Base-by-base conservation (phyloP, 345 rosid genomes). In the Jatropha curcas region DNA sequence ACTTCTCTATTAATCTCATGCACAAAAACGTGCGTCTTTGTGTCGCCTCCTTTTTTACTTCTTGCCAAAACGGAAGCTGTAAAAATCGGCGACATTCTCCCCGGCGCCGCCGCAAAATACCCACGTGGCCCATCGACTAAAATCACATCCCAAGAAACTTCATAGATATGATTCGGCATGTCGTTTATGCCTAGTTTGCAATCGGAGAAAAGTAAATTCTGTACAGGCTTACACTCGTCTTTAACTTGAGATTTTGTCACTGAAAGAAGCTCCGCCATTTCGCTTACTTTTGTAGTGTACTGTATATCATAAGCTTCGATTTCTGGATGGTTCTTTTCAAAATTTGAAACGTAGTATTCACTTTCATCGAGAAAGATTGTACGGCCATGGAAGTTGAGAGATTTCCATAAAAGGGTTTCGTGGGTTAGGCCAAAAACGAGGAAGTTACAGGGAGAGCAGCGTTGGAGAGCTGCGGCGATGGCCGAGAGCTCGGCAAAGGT, bases 1-100 rank as follows among this genome's bases (percentile, higher is more conserved):
- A 90, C 86, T 65, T 89, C 85, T 61, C 98, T 83, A 35, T 74
- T 73, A 65, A 84, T 72, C 56, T 94, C 98, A 48, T 92, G 98
- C 25, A 92, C 95, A 43, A 94, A 90, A 16, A 94, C 91, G 66
- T 92, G 90, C 31, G 97, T 91, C 81, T 60, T 80, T 60, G 67
- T 63, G 39, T 74, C 68, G 57, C 65, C 77, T 8, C 35, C 53
- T 28, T 41, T 71, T 82, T 80, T 83, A 78, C 93, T 92, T 80
- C 87, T 86, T 5, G 95, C 92, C 77, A 92, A 58, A 59, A 94
- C 98, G 27, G 84, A 89, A 48, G 97, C 82, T 25, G 97, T 92
- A 74, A 88, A 94, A 31, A 94, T 88, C 56, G 97, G 84, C 30
- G 98, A 77, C 98, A 94, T 90, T 71, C 98, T 73, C 57, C 97